Evolutionary conservation across 192 early-diverging fungal genomes (phyloP), one percentile per base, ranked within the genome.

Genomic region (Geranomyces variabilis): DNA sequence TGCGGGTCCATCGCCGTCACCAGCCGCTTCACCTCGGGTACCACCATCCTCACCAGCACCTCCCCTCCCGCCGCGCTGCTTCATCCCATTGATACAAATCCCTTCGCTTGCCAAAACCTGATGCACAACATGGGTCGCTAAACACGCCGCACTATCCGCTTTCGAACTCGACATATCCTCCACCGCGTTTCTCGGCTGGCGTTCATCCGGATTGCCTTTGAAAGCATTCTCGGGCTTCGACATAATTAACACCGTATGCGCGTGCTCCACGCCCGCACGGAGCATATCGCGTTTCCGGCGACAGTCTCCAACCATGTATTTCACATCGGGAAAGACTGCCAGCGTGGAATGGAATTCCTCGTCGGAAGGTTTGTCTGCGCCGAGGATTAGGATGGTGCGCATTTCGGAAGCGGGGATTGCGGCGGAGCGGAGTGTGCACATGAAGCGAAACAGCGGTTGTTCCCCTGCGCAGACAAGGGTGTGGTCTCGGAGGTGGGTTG

Each of bases 351-450:
- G 15, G 49, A 53, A 48, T 21, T 67, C 66, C 30, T 67, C 47
- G 10, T 67, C 66, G 14, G 47, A 8, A 2, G 66, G 66, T 21
- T 67, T 26, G 22, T 48, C 49, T 12, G 49, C 14, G 14, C 49
- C 66, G 47, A 67, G 3, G 66, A 67, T 53, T 21, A 67, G n/a
- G 15, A 67, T 55, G 1, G 17, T 14, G 21, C 48, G 28, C 14
- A 67, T 67, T 1, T 53, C 28, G n/a, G 22, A 1, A 12, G 1
- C 12, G 15, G 63, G 30, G 5, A 53, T 17, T 4, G 46, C 12
- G 14, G 49, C 46, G 49, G 66, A 67, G 12, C 66, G 66, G 17
- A 67, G 46, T 7, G 66, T 67, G 49, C 66, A 67, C 22, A 67
- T 48, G 66, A 67, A 67, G 29, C 46, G 22, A 29, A 67, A 67